Conservation (phyloP, 768 basidiomycete species). For the Obba rivulosa region DNA sequence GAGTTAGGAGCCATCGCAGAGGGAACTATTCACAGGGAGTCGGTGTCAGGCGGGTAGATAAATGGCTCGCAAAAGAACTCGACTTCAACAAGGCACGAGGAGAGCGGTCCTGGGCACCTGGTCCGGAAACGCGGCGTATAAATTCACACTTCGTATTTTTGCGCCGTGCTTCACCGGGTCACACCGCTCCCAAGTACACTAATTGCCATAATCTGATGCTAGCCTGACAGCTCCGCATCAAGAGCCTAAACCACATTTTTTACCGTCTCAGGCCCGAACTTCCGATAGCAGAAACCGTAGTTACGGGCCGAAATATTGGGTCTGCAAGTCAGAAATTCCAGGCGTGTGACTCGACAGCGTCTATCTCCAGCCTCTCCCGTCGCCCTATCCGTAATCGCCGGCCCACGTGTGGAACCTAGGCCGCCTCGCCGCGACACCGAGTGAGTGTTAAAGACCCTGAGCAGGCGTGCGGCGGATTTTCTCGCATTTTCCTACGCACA, state of each 20-base stretch:
- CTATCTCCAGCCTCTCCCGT: slow-evolving; percentile 2
- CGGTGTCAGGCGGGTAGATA: slow-evolving; percentile 33
- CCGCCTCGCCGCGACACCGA: neutral
- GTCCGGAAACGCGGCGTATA: slow-evolving; percentile 1
- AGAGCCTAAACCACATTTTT: slow-evolving; percentile 15
- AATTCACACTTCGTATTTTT: slow-evolving; percentile 5
- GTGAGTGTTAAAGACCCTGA: neutral
- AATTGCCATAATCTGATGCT: slow-evolving; percentile 5
- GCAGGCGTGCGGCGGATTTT: neutral
- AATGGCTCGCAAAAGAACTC: slow-evolving; percentile 45
- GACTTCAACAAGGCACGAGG: slow-evolving; percentile 61
- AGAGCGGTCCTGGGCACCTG: slow-evolving; percentile 20
- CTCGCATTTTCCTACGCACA: slow-evolving; percentile 6
- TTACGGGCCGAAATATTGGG: slow-evolving; percentile 8
- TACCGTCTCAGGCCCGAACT: slow-evolving; percentile 12
- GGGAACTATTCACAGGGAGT: neutral
- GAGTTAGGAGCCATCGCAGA: slow-evolving; percentile 4
- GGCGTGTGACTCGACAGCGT: slow-evolving; percentile 15
- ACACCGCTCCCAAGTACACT: neutral
- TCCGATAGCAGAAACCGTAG: slow-evolving; percentile 8
- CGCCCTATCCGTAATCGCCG: slow-evolving; percentile 14
- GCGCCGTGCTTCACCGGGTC: slow-evolving; percentile 4
- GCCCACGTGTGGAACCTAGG: slow-evolving; percentile 5
- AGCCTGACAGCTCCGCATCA: slow-evolving; percentile 9
- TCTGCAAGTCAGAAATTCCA: neutral